Evolutionary conservation across 768 basidiomycete species (phyloP).

Genomic region (Mycena olivaceomarginata): DNA sequence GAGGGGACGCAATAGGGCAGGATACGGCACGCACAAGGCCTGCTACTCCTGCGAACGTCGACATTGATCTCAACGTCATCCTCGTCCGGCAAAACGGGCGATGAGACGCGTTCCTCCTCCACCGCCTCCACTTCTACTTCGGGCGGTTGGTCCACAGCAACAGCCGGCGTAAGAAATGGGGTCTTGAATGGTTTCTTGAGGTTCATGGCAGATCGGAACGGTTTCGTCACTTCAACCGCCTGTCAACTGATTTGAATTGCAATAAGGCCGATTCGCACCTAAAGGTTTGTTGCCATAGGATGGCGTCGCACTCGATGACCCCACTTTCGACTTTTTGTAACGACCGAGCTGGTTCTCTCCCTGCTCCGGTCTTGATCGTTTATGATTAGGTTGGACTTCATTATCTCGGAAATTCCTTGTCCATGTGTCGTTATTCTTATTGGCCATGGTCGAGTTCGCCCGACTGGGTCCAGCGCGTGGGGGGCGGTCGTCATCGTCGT

Average conservation of each 20-base stretch:
- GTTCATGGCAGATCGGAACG: constrained; percentile 61
- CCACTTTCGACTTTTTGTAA: constrained; percentile 27
- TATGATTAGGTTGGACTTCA: constrained; percentile 24
- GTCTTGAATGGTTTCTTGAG: constrained; percentile 72
- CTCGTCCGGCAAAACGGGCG: constrained; percentile 7
- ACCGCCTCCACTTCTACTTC: constrained; percentile 24
- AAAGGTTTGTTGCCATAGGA: constrained; percentile 48
- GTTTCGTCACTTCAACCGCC: constrained; percentile 64
- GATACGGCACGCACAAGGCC: constrained; percentile 24
- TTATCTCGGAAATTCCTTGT: constrained; percentile 29
- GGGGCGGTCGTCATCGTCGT: constrained; percentile 39
- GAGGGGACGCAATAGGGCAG: not conserved
- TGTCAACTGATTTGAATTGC: not conserved
- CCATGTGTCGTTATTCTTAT: constrained; percentile 16
- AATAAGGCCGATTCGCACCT: constrained; percentile 48
- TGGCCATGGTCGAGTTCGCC: constrained; percentile 33
- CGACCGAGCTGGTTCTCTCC: not conserved
- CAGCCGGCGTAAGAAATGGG: constrained; percentile 52
- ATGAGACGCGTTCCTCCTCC: constrained; percentile 12
- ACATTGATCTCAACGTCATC: constrained; percentile 21
- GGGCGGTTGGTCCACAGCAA: constrained; percentile 4
- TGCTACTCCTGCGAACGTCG: not conserved
- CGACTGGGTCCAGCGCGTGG: constrained; percentile 44
- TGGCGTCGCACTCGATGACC: constrained; percentile 14
- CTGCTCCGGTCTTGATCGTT: constrained; percentile 29